These are phyloP conservation scores for Candida palmyrensis DNA, from an alignment of 805 yeast genomes.

Conservation along the genomic window DNA sequence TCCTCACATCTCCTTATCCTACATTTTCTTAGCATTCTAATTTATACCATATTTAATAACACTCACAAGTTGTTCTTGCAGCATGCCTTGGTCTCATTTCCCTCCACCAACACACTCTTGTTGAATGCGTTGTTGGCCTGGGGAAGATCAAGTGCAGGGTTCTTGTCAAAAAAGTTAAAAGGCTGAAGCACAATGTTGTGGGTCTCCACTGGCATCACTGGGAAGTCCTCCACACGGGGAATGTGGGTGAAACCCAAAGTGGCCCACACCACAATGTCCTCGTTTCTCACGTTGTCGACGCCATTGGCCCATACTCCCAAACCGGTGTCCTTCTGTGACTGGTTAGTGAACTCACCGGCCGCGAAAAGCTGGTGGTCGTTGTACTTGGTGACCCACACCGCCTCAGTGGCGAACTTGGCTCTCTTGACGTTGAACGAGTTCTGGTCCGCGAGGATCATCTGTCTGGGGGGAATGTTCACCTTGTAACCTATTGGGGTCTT, in stretches of 20 bases:
- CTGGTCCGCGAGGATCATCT: constrained; percentile 64
- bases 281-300: constrained; percentile 62
- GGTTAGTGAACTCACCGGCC: constrained; percentile 85
- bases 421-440: constrained; percentile 63
- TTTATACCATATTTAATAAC: not conserved
- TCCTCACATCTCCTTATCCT: not conserved
- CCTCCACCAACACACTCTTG: constrained; percentile 46
- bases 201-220: constrained; percentile 83
- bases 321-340: constrained; percentile 67
- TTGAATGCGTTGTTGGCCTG: constrained; percentile 64
- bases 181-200: constrained; percentile 63
- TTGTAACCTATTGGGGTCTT: constrained; percentile 74
- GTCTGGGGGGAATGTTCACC: constrained; percentile 67
- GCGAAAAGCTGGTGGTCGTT: constrained; percentile 68
- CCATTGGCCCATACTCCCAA: constrained; percentile 68
- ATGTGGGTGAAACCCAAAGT: constrained; percentile 78
- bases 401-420: constrained; percentile 73
- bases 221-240: constrained; percentile 83
- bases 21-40: not conserved
- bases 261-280: constrained; percentile 76
- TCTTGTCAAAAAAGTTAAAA: constrained; percentile 67
- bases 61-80: constrained; percentile 32
- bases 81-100: constrained; percentile 20
- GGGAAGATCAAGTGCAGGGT: constrained; percentile 77
- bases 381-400: constrained; percentile 78